Conservation (phyloP, 2,329 filamentous ascomycete genomes). For the Hypoxylon sp. region DNA sequence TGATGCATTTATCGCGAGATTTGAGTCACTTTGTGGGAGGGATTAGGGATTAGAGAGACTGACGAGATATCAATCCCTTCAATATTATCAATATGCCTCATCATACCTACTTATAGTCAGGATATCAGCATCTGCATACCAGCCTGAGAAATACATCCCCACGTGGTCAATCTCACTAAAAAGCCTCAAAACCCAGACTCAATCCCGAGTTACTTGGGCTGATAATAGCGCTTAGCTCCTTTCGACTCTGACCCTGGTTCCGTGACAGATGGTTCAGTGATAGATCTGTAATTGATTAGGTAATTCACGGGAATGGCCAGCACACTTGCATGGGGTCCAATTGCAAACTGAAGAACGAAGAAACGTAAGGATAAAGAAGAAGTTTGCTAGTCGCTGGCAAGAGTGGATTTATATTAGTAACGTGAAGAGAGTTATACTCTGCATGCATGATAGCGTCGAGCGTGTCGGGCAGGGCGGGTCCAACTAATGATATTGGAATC, state of each 20-base stretch:
- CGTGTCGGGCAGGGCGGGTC: not conserved
- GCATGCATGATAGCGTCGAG: conserved; percentile 1
- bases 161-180: conserved; percentile 13
- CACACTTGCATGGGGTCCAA: not conserved
- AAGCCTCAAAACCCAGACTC: conserved; percentile 24
- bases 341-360: not conserved
- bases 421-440: not conserved
- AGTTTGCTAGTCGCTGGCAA: conserved; percentile 3
- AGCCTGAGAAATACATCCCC: conserved; percentile 14
- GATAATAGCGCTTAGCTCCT: conserved; percentile 9
- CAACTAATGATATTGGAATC: not conserved
- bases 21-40: not conserved
- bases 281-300: not conserved
- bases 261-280: not conserved
- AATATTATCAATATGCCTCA: conserved; percentile 2
- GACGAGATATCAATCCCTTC: not conserved
- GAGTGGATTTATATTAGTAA: conserved; percentile 7
- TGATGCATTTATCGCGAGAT: not conserved
- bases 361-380: not conserved
- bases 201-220: conserved; percentile 15
- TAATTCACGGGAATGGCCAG: not conserved
- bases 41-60: too few relatives aligned
- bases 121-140: conserved; percentile 22
- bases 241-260: conserved; percentile 9
- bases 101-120: not conserved